Conservation (phyloP, 805 yeast genomes). For the Hanseniaspora valbyensis region DNA sequence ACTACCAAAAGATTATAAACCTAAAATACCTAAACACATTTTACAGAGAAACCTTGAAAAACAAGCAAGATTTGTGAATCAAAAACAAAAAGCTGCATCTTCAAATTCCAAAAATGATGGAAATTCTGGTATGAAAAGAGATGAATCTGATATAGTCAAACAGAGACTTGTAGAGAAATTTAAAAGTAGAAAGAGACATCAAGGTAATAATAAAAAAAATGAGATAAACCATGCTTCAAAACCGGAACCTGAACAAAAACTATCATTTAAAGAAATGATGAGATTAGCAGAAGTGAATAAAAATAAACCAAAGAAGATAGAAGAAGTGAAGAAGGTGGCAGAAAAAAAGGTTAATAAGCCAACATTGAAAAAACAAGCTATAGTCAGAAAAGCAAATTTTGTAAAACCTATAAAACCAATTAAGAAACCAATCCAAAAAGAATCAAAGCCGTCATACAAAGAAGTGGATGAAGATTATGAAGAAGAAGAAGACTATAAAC, state of each 20-base stretch:
- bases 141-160: slow-evolving; percentile 9
- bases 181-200: background rate
- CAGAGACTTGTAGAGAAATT: slow-evolving; percentile 4
- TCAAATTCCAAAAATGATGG: background rate
- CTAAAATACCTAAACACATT: slow-evolving; percentile 20
- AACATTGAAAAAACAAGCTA: slow-evolving; percentile 19
- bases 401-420: background rate
- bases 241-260: slow-evolving; percentile 35
- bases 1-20: slow-evolving; percentile 25
- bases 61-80: slow-evolving; percentile 41
- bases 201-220: slow-evolving; percentile 16
- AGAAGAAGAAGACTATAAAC: slow-evolving; percentile 72
- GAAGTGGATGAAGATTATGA: slow-evolving; percentile 69
- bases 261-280: slow-evolving; percentile 48
- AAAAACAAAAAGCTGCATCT: slow-evolving; percentile 26
- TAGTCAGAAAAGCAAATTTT: no score
- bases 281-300: slow-evolving; percentile 40
- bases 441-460: slow-evolving; percentile 23
- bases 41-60: slow-evolving; percentile 53
- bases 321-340: background rate
- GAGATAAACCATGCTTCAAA: no score
- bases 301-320: slow-evolving; percentile 4
- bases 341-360: background rate
- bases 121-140: background rate
- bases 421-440: slow-evolving; percentile 28